Conservation (phyloP, 345 rosid species). For the Acer campestre region DNA sequence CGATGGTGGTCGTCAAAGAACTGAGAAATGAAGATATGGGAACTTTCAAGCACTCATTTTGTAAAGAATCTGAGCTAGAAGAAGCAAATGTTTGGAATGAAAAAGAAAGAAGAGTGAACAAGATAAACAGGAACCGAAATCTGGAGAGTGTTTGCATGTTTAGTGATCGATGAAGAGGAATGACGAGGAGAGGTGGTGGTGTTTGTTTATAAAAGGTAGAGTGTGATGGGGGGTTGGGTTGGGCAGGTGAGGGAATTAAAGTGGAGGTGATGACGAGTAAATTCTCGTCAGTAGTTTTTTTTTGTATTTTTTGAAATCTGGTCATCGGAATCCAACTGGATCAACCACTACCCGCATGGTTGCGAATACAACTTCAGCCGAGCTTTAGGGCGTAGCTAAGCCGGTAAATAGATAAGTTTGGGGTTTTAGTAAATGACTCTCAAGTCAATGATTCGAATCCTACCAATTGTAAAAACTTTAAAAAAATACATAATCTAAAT, state of each 20-base stretch:
- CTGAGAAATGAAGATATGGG: constrained; percentile 41
- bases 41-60: constrained; percentile 41
- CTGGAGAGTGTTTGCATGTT: background rate
- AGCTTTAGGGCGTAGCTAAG: no score
- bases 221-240: background rate
- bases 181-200: background rate
- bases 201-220: background rate
- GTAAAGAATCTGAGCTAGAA: constrained; percentile 6
- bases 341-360: no score
- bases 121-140: background rate
- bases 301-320: no score
- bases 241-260: constrained; percentile 18
- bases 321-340: no score
- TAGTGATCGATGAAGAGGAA: background rate
- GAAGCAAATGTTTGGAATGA: background rate
- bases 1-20: constrained; percentile 42
- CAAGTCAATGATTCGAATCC: no score
- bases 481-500: no score
- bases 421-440: no score
- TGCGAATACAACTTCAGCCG: no score
- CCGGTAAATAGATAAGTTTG: no score
- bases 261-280: background rate
- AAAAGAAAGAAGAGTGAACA: background rate
- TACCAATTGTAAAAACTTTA: no score
- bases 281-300: background rate